These are phyloP conservation scores for Symbiodinium natans DNA, from an alignment of 73 alveolate species.

Conservation along the genomic window DNA sequence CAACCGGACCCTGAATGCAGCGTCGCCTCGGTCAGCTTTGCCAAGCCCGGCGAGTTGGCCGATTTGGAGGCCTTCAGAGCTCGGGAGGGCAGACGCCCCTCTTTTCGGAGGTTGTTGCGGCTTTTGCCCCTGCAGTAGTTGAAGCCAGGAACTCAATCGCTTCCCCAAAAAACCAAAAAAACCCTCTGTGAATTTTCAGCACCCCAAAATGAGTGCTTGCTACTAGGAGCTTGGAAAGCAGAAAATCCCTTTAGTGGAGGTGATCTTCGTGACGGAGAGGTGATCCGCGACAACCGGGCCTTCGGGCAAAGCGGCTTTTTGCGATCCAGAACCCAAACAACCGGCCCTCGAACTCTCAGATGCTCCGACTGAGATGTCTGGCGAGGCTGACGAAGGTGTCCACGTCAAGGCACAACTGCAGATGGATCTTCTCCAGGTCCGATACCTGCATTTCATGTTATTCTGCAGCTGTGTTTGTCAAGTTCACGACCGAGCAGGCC, in stretches of 20 bases:
- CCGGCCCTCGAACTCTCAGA: neutral
- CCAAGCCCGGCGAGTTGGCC: neutral
- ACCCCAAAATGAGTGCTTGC: too few species aligned
- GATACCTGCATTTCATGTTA: constrained; percentile 74
- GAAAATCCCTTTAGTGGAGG: too few species aligned
- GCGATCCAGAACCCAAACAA: neutral
- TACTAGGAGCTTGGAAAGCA: too few species aligned
- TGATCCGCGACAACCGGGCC: too few species aligned
- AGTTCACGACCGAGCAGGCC: too few species aligned
- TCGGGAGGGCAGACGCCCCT: too few species aligned
- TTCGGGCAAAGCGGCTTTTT: too few species aligned
- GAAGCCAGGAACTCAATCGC: neutral
- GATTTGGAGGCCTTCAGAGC: neutral
- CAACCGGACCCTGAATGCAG: neutral
- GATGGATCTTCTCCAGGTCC: constrained; percentile 85
- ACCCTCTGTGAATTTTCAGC: too few species aligned
- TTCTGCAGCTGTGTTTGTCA: too few species aligned
- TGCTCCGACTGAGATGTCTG: too few species aligned
- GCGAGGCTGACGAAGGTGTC: constrained; percentile 68
- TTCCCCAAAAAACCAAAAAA: neutral
- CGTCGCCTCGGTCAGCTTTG: neutral
- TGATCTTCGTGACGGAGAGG: too few species aligned
- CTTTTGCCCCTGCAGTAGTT: neutral
- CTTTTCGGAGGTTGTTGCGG: too few species aligned
- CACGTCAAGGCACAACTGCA: constrained; percentile 76